These are phyloP conservation scores for Globisporangium splendens DNA, from an alignment of 352 stramenopile species.

Conservation along the genomic window DNA sequence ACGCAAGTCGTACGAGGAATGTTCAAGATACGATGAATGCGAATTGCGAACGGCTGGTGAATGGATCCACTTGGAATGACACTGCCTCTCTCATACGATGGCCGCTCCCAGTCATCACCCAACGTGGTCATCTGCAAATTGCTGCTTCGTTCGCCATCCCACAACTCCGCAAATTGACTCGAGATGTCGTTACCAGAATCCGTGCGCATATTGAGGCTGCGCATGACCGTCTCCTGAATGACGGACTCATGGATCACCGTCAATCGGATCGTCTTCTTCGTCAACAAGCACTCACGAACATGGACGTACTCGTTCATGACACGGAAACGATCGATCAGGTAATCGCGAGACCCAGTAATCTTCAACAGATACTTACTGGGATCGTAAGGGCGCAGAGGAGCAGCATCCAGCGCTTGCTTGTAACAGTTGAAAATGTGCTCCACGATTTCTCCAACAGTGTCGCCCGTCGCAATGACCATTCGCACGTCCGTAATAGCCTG, in stretches of 20 bases:
- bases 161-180: constrained; percentile 62
- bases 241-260: constrained; percentile 85
- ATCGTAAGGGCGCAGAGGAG: constrained; percentile 73
- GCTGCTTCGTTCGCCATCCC: constrained; percentile 44
- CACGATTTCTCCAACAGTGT: constrained; percentile 86
- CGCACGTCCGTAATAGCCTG: constrained; percentile 83
- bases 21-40: constrained; percentile 78
- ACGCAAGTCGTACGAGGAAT: constrained; percentile 73
- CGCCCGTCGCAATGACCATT: constrained; percentile 76
- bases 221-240: constrained; percentile 80
- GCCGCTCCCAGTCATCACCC: constrained; percentile 61
- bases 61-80: constrained; percentile 49
- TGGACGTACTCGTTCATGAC: constrained; percentile 88
- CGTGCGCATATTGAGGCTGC: constrained; percentile 70
- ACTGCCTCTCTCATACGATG: constrained; percentile 30
- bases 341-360: constrained; percentile 83
- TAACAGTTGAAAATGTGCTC: constrained; percentile 90
- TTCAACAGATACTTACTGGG: constrained; percentile 82
- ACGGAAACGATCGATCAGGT: constrained; percentile 79
- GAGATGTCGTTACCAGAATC: constrained; percentile 30
- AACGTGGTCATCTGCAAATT: constrained; percentile 75
- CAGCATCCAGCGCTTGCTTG: constrained; percentile 72
- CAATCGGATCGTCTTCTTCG: constrained; percentile 83
- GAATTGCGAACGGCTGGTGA: constrained; percentile 63
- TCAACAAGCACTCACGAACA: constrained; percentile 80